Evolutionary conservation across 1,139 yeast genomes (phyloP).

Genomic region (Keqinozyma sinolaborantium): DNA sequence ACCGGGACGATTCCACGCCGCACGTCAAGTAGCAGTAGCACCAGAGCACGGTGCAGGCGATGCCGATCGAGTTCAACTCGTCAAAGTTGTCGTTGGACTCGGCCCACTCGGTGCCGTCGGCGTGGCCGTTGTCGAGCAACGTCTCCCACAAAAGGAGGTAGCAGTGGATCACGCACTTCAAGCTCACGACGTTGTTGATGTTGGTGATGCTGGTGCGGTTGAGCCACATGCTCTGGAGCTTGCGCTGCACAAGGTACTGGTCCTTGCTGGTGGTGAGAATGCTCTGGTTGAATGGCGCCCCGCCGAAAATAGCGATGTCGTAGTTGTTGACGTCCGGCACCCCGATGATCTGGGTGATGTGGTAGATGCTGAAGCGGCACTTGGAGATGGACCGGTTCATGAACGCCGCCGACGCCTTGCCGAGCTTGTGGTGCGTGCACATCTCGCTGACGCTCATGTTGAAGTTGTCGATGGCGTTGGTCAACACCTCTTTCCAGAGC

Average conservation of each 20-base stretch:
- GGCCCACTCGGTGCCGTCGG: constrained; percentile 15
- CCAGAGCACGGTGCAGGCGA: constrained; percentile 49
- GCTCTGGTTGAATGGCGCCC: constrained; percentile 81
- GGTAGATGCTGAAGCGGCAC: constrained; percentile 50
- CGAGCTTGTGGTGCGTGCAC: constrained; percentile 7
- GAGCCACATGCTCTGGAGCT: constrained; percentile 49
- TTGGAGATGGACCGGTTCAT: constrained; percentile 9
- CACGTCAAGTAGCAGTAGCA: constrained; percentile 39
- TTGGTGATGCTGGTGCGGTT: constrained; percentile 16
- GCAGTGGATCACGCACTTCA: constrained; percentile 56
- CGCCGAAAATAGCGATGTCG: constrained; percentile 76
- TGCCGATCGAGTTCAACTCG: constrained; percentile 41
- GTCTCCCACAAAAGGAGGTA: constrained; percentile 61
- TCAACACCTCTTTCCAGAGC: constrained; percentile 63
- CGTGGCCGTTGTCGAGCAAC: constrained; percentile 44
- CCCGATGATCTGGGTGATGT: constrained; percentile 70
- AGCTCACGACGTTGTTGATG: constrained; percentile 31
- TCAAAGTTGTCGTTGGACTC: constrained; percentile 37
- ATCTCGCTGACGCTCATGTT: constrained; percentile 7
- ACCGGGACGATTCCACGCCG: constrained; percentile 37
- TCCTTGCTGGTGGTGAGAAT: constrained; percentile 61
- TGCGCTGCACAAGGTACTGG: constrained; percentile 47
- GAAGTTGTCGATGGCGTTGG: constrained; percentile 55
- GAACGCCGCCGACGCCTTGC: constrained; percentile 7
- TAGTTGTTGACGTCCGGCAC: constrained; percentile 62